Percentiles rank a stretch among this genome's conserved stretches.
These are phyloP conservation scores for Collybia sp. DNA, from an alignment of 768 basidiomycete species.

Conservation along the genomic window DNA sequence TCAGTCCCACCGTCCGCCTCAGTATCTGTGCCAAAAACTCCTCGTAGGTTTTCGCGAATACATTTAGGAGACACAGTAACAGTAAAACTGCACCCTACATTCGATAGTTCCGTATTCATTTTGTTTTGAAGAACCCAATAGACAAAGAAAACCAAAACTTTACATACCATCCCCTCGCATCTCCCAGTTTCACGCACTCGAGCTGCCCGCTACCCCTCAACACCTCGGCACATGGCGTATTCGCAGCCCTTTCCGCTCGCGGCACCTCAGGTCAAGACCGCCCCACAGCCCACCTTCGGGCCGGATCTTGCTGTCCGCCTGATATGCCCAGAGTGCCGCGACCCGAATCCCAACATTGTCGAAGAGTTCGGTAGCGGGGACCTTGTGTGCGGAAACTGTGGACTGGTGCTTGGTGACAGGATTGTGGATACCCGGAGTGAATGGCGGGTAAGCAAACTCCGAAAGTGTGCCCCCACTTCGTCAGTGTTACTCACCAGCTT, in stretches of 20 bases:
- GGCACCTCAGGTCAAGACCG: slow-evolving; percentile 45
- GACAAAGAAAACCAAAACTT: too few species aligned
- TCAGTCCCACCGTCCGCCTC: too few species aligned
- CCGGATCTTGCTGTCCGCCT: slow-evolving; percentile 85
- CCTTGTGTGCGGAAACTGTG: slow-evolving; percentile 91
- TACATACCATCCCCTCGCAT: too few species aligned
- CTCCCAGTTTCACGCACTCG: not conserved
- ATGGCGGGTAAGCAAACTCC: slow-evolving; percentile 76
- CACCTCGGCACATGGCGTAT: slow-evolving; percentile 52
- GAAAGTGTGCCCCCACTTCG: slow-evolving; percentile 6
- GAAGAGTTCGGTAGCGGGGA: slow-evolving; percentile 99
- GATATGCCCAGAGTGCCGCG: slow-evolving; percentile 94
- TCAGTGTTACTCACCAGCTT: slow-evolving; percentile 6
- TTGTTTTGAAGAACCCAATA: too few species aligned
- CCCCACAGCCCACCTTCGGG: slow-evolving; percentile 58
- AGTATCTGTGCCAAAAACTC: too few species aligned
- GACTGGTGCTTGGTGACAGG: slow-evolving; percentile 91
- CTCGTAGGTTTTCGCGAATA: too few species aligned
- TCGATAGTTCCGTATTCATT: too few species aligned
- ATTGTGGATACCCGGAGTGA: slow-evolving; percentile 98
- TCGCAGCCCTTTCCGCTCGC: slow-evolving; percentile 81
- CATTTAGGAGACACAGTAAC: too few species aligned
- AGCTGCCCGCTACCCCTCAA: slow-evolving; percentile 15
- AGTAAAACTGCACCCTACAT: too few species aligned
- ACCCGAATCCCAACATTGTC: slow-evolving; percentile 89